Conservation (phyloP, 106 monocot species). For the Allium fistulosum region DNA sequence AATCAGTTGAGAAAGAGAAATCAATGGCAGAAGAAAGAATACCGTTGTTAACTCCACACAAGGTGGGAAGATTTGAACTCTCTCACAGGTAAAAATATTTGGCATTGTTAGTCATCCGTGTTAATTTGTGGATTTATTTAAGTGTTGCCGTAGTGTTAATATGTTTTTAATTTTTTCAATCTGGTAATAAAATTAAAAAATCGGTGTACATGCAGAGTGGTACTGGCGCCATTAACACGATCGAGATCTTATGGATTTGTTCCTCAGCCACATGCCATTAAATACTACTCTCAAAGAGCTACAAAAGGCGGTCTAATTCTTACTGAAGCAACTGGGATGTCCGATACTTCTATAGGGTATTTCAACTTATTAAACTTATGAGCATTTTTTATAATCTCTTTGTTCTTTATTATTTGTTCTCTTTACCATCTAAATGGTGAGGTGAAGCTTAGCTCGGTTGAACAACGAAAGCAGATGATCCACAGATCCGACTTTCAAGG, state of each 20-base stretch:
- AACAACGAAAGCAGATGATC: no score
- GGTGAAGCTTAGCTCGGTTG: not conserved
- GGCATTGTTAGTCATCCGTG: no score
- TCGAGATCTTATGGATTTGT: slow-evolving; percentile 39
- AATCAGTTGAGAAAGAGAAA: no score
- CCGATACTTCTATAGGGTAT: slow-evolving; percentile 52
- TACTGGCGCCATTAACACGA: slow-evolving; percentile 28
- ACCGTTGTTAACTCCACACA: no score
- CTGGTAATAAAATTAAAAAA: no score
- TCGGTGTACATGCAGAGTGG: not conserved
- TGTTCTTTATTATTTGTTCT: not conserved
- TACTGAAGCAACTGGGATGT: slow-evolving; percentile 34
- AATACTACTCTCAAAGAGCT: slow-evolving; percentile 60
- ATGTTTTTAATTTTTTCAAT: no score
- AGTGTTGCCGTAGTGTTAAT: no score
- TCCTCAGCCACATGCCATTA: slow-evolving; percentile 43
- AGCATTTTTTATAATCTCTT: not conserved
- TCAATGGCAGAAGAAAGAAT: no score
- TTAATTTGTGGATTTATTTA: no score
- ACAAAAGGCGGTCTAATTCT: slow-evolving; percentile 48
- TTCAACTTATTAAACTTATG: not conserved
- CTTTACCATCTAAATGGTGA: not conserved
- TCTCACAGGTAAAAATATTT: no score
- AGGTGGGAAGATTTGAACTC: no score
- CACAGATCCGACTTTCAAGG: no score